Evolutionary conservation across 2,329 filamentous ascomycete species (phyloP).

Genomic region (Reticulascus tulasneorum): DNA sequence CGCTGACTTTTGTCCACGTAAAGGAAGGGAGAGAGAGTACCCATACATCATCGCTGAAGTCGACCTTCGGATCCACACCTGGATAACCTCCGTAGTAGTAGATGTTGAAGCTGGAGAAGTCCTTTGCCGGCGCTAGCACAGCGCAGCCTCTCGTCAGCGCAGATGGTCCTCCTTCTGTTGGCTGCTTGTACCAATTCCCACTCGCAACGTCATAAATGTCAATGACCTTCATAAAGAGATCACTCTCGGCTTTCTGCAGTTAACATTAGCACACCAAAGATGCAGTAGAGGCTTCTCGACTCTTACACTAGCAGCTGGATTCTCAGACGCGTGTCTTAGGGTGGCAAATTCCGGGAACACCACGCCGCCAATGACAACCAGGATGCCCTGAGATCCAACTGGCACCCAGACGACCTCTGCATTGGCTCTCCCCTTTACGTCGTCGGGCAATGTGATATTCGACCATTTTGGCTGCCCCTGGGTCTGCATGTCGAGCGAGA

Average conservation of each 20-base stretch:
- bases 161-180: constrained; percentile 56
- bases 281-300: too few species aligned
- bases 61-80: constrained; percentile 35
- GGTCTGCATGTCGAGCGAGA: constrained; percentile 55
- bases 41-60: constrained; percentile 68
- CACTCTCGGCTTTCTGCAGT: constrained; percentile 57
- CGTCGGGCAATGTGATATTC: constrained; percentile 49
- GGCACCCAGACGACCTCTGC: constrained; percentile 72
- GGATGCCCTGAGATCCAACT: constrained; percentile 69
- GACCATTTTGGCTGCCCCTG: constrained; percentile 50
- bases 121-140: constrained; percentile 66
- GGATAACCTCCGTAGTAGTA: constrained; percentile 81
- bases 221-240: constrained; percentile 66
- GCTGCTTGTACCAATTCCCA: constrained; percentile 65
- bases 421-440: constrained; percentile 53
- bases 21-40: constrained; percentile 77
- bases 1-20: constrained; percentile 62
- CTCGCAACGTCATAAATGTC: constrained; percentile 73
- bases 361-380: constrained; percentile 75
- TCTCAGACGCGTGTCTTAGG: constrained; percentile 19
- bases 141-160: constrained; percentile 66
- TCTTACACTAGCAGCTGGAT: constrained; percentile 37
- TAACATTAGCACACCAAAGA: constrained; percentile 6
- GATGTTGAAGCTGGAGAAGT: constrained; percentile 73
- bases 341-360: constrained; percentile 50